These are phyloP conservation scores for Kwoniella shivajii DNA, from an alignment of 1,284 basidiomycete genomes.

Conservation along the genomic window DNA sequence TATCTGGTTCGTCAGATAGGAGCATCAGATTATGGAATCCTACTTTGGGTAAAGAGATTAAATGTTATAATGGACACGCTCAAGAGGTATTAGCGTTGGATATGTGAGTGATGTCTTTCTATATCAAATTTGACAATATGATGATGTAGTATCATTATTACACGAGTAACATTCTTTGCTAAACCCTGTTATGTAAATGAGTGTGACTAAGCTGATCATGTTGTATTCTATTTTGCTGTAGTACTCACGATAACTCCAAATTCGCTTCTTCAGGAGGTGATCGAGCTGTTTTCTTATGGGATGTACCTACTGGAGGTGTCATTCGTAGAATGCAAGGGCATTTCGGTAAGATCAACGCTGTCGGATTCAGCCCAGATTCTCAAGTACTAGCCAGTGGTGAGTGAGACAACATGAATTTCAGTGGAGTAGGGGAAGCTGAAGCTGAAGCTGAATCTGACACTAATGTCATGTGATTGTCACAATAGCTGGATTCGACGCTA, in stretches of 20 bases:
- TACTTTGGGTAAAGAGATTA: slow-evolving; percentile 78
- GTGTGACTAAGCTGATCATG: not conserved
- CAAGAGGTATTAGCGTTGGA: slow-evolving; percentile 90
- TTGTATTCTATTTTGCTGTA: slow-evolving; percentile 49
- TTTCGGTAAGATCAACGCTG: slow-evolving; percentile 83
- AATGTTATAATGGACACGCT: slow-evolving; percentile 84
- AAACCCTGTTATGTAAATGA: not conserved
- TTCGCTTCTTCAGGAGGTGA: slow-evolving; percentile 95
- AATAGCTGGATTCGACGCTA: slow-evolving; percentile 66
- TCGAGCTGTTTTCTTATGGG: slow-evolving; percentile 90
- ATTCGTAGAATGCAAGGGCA: slow-evolving; percentile 82
- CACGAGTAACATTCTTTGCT: too few relatives aligned
- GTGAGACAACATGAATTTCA: slow-evolving; percentile 28
- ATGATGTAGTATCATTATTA: not conserved
- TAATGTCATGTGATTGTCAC: not conserved
- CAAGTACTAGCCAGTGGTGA: slow-evolving; percentile 81
- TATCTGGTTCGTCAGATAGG: slow-evolving; percentile 89
- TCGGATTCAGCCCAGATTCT: slow-evolving; percentile 79
- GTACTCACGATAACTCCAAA: slow-evolving; percentile 86
- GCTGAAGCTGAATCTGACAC: not conserved
- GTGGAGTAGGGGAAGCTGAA: not conserved
- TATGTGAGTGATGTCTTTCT: slow-evolving; percentile 62
- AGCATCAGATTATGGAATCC: slow-evolving; percentile 91
- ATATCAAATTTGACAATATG: not conserved
- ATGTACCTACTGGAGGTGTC: slow-evolving; percentile 83